phyloP scores from a whole-genome alignment of 2,329 filamentous ascomycete species.

The Fusarium sp. region DNA sequence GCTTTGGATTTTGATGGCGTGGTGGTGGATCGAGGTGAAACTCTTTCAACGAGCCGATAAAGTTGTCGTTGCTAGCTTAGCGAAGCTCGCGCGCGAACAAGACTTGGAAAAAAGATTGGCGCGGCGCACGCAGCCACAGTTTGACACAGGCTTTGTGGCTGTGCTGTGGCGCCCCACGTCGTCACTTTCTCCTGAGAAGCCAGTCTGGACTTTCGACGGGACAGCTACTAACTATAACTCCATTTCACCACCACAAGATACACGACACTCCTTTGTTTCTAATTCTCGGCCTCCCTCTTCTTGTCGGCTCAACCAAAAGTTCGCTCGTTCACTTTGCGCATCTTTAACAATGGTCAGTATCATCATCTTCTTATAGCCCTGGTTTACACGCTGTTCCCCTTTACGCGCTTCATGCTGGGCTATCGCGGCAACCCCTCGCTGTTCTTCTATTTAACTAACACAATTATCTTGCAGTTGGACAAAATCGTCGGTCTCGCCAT shows the following conservation, averaged over 20 bases:
- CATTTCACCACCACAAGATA: constrained; percentile 33
- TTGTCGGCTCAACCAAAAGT: constrained; percentile 25
- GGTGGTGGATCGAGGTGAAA: constrained; percentile 18
- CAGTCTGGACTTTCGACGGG: constrained; percentile 43
- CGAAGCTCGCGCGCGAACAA: constrained; percentile 26
- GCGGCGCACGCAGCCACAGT: constrained; percentile 8
- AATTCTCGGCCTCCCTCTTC: constrained; percentile 17
- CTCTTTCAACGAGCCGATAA: constrained; percentile 26
- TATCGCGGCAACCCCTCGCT: constrained; percentile 45
- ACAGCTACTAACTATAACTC: constrained; percentile 5
- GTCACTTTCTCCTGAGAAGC: constrained; percentile 38
- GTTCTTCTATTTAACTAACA: constrained; percentile 30
- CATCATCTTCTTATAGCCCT: not conserved
- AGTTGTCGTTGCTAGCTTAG: constrained; percentile 36
- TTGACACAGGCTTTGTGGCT: constrained; percentile 6
- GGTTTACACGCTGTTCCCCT: constrained; percentile 39
- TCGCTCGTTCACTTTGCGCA: constrained; percentile 38
- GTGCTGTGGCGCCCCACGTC: constrained; percentile 30
- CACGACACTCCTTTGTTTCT: constrained; percentile 44
- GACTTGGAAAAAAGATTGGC: constrained; percentile 45
- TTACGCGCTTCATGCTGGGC: constrained; percentile 32
- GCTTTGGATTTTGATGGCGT: constrained; percentile 25
- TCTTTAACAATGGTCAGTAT: constrained; percentile 46
- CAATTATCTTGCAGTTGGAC: constrained; percentile 77
- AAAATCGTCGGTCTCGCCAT: constrained; percentile 79